Evolutionary conservation across 1,139 yeast genomes (phyloP), one percentile per base, ranked within the genome.

Genomic region (Hyphopichia fennica): DNA sequence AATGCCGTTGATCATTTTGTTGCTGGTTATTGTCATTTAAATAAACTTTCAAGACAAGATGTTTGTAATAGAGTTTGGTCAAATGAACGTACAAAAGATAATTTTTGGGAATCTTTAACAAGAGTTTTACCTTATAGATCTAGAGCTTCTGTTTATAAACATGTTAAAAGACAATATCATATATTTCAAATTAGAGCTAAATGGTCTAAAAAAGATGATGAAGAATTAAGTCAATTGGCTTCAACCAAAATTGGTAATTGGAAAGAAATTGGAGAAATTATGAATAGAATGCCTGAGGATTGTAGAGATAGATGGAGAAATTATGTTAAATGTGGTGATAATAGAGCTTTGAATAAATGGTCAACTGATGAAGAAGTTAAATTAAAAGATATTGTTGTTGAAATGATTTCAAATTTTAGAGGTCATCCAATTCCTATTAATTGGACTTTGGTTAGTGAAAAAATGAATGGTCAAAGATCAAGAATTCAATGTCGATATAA

Each of bases 221-320:
- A 68, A 32, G 74, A 75, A 40, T 69, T 91, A 42, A 79, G 81
- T 1, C 75, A 74, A 43, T 68, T 88, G 41, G 87, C 88, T 4
- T 65, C 75, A 8, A 81, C 81, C 31, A 79, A 81, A 50, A 87
- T 83, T 44, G 89, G 93, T 13, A 88, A 85, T 56, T 90, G 97
- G 97, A 87, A 87, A 52, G 74, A 75, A 35, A 86, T 90, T 47
- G 96, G 96, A 2, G 76, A 76, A 42, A 65, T 73, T 8, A 71
- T 90, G 81, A 88, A 88, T 11, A 77, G 98, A 55, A 91, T 91
- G 98, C 97, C 98, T 0, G 98, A 91, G 57, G 98, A 91, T 65
- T 90, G 97, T 61, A 77, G 98, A 50, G 98, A 91, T 60, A 75
- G 98, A 50, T 91, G 96, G 96, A 77, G 98, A 62, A 91, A 91